Evolutionary conservation across 2,329 filamentous ascomycete genomes (phyloP).

Genomic region (Penicillium psychrosexuale): DNA sequence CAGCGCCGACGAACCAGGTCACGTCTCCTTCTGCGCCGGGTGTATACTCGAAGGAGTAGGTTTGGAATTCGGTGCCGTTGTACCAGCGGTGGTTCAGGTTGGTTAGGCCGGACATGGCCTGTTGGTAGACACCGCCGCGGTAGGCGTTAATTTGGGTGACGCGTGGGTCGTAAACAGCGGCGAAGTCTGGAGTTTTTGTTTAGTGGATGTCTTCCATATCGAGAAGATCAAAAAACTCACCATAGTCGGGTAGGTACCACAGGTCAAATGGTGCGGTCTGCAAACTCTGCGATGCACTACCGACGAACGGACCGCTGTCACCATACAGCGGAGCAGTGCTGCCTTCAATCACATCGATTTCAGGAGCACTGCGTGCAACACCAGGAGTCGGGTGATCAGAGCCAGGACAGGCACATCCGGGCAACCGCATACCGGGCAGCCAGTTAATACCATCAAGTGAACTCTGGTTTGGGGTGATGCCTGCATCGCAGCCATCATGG

Average conservation of each 20-base stretch:
- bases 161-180: constrained; percentile 61
- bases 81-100: constrained; percentile 66
- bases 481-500: constrained; percentile 63
- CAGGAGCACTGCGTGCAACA: constrained; percentile 63
- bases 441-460: constrained; percentile 63
- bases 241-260: constrained; percentile 64
- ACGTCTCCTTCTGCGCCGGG: constrained; percentile 60
- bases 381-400: constrained; percentile 66
- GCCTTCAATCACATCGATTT: constrained; percentile 72
- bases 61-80: constrained; percentile 61
- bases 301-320: constrained; percentile 50
- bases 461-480: constrained; percentile 71
- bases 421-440: constrained; percentile 67
- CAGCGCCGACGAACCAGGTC: constrained; percentile 66
- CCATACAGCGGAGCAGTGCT: constrained; percentile 54
- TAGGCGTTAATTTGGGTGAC: constrained; percentile 60
- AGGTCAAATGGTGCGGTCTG: constrained; percentile 69
- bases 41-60: constrained; percentile 61
- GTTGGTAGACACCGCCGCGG: constrained; percentile 60
- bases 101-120: constrained; percentile 60
- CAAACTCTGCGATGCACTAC: constrained; percentile 63
- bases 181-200: constrained; percentile 47
- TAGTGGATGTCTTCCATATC: not conserved
- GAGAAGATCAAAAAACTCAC: constrained; percentile 26
- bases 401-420: constrained; percentile 63